Evolutionary conservation across 129 eudicot species (phyloP).

Genomic region (Centrapalus pauciflorus): DNA sequence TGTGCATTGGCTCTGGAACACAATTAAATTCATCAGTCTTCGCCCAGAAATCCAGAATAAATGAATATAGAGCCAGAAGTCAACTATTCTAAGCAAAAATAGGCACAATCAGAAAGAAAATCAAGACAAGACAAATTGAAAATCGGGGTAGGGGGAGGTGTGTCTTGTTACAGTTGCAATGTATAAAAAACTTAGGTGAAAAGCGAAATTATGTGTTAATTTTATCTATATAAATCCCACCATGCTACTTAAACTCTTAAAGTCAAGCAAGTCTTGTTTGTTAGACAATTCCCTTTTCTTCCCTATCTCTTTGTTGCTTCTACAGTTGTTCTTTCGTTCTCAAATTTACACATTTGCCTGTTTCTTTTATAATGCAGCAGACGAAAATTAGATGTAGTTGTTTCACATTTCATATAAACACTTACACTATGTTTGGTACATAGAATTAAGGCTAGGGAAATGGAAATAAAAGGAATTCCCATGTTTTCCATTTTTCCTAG

Average conservation of each 20-base stretch:
- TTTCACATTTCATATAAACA: too few relatives aligned
- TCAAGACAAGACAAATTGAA: not conserved
- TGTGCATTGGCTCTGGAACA: slow-evolving; percentile 76
- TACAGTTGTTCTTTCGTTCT: not conserved
- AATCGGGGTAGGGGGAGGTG: too few relatives aligned
- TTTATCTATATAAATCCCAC: not conserved
- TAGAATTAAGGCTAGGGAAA: too few relatives aligned
- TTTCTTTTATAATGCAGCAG: too few relatives aligned
- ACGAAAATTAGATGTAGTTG: too few relatives aligned
- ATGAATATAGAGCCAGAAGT: not conserved
- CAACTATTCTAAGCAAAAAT: not conserved
- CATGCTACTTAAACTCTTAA: not conserved
- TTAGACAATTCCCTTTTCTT: not conserved
- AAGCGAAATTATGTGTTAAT: not conserved
- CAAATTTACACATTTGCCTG: not conserved
- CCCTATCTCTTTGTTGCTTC: not conserved
- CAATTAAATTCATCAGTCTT: not conserved
- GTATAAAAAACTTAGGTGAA: not conserved
- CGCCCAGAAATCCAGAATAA: not conserved
- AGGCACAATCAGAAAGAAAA: not conserved
- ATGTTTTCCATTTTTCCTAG: too few relatives aligned
- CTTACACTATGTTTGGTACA: too few relatives aligned
- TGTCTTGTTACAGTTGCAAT: not conserved
- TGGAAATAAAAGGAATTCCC: too few relatives aligned
- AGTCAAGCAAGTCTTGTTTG: not conserved